phyloP scores from a whole-genome alignment of 2,329 filamentous ascomycete genomes.

The Alternaria sp. region DNA sequence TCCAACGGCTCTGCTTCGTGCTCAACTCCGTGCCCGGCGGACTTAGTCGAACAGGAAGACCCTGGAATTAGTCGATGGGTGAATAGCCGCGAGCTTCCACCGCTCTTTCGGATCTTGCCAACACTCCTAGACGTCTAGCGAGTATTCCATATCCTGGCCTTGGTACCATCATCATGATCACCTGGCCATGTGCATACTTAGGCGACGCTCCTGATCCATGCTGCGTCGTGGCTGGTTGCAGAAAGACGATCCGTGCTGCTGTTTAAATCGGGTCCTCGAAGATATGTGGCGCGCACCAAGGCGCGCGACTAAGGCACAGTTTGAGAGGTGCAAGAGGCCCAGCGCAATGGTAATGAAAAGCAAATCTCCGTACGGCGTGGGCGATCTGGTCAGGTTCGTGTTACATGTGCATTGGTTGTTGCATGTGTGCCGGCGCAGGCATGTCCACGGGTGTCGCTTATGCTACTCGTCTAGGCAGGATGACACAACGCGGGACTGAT shows the following conservation, averaged over 20 bases:
- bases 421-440: conserved; percentile 19
- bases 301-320: conserved; percentile 10
- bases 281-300: conserved; percentile 5
- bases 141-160: conserved; percentile 7
- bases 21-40: conserved; percentile 1
- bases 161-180: conserved; percentile 21
- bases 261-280: conserved; percentile 2
- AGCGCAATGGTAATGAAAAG: conserved; percentile 26
- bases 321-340: conserved; percentile 20
- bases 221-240: conserved; percentile 21
- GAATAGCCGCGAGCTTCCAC: conserved; percentile 21
- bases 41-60: conserved; percentile 7
- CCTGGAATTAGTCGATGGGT: conserved; percentile 1
- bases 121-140: conserved; percentile 8
- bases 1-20: conserved; percentile 4
- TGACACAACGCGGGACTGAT: conserved; percentile 21
- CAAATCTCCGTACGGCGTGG: conserved; percentile 15
- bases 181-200: conserved; percentile 28
- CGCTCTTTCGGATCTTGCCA: conserved; percentile 27
- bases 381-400: conserved; percentile 22
- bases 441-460: conserved; percentile 16
- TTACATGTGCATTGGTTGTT: conserved; percentile 23
- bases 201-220: conserved; percentile 20
- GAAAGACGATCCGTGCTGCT: conserved; percentile 6
- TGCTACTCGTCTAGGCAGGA: conserved; percentile 21